Evolutionary conservation across 1,139 yeast genomes (phyloP).

Genomic region (Debaryomycetaceae sp.): DNA sequence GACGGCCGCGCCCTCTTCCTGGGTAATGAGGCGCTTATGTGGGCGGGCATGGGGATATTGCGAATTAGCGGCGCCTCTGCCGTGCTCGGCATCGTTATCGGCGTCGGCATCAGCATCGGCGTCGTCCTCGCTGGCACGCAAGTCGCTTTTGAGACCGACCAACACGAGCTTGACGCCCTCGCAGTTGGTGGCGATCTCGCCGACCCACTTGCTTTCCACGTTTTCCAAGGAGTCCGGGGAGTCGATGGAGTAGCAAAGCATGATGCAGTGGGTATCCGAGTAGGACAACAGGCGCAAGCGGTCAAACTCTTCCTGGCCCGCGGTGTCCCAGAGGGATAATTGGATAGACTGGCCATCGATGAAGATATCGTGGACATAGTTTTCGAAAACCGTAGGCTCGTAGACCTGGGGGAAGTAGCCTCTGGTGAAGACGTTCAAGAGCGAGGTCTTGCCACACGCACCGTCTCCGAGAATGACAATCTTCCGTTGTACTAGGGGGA

Average conservation of each 20-base stretch:
- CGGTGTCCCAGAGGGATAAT: conserved; percentile 94
- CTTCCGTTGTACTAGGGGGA: conserved; percentile 57
- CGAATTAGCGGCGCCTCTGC: too few relatives aligned
- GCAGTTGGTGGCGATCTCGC: conserved; percentile 93
- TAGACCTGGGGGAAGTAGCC: conserved; percentile 98
- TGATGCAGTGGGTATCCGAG: conserved; percentile 92
- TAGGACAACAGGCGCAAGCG: conserved; percentile 81
- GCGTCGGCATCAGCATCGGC: conserved; percentile 15
- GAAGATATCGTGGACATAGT: conserved; percentile 93
- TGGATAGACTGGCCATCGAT: conserved; percentile 92
- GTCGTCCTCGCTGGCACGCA: conserved; percentile 43
- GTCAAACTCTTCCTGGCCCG: conserved; percentile 98
- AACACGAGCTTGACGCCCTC: conserved; percentile 90
- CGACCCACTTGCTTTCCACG: conserved; percentile 89
- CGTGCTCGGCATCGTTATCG: too few relatives aligned
- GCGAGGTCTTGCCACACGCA: conserved; percentile 70
- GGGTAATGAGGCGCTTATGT: conserved; percentile 50
- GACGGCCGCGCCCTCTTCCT: conserved; percentile 75
- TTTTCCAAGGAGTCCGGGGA: conserved; percentile 90
- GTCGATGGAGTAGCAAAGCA: conserved; percentile 92
- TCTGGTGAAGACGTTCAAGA: conserved; percentile 88
- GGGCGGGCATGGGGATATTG: conserved; percentile 19
- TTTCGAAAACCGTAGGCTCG: conserved; percentile 97
- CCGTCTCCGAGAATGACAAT: conserved; percentile 97
- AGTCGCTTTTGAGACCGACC: conserved; percentile 90